phyloP scores from a whole-genome alignment of 257 asterid genomes.

The Solanum stenotomum region DNA sequence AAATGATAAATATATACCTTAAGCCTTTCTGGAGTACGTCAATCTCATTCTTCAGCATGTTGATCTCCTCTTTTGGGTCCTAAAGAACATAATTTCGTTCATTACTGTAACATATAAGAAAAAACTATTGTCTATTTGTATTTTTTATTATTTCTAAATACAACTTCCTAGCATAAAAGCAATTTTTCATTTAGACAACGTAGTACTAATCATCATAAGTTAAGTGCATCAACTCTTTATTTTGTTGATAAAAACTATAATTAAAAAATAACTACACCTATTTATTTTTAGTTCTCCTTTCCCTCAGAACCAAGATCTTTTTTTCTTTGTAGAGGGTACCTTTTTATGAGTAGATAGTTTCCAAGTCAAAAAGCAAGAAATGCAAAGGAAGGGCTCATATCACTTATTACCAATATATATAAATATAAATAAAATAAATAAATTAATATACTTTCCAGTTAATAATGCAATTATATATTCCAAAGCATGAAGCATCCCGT shows the following conservation, averaged over 20 bases:
- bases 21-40: constrained; percentile 74
- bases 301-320: background rate
- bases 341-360: background rate
- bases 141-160: background rate
- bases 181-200: background rate
- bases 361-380: constrained; percentile 6
- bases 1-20: constrained; percentile 27
- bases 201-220: background rate
- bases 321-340: background rate
- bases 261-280: background rate
- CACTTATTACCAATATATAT: background rate
- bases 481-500: constrained; percentile 14
- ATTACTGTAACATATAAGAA: background rate
- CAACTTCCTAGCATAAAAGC: background rate
- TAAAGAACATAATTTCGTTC: background rate
- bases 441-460: background rate
- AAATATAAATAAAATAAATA: too few species aligned
- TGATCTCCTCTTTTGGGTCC: constrained; percentile 72
- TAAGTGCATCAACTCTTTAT: background rate
- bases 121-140: background rate
- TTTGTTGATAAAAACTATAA: too few species aligned
- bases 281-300: background rate
- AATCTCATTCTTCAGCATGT: constrained; percentile 74
- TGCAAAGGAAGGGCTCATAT: background rate
- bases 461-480: background rate